Evolutionary conservation across 306 rosid species (phyloP).

Genomic region (Nissolia schottii): DNA sequence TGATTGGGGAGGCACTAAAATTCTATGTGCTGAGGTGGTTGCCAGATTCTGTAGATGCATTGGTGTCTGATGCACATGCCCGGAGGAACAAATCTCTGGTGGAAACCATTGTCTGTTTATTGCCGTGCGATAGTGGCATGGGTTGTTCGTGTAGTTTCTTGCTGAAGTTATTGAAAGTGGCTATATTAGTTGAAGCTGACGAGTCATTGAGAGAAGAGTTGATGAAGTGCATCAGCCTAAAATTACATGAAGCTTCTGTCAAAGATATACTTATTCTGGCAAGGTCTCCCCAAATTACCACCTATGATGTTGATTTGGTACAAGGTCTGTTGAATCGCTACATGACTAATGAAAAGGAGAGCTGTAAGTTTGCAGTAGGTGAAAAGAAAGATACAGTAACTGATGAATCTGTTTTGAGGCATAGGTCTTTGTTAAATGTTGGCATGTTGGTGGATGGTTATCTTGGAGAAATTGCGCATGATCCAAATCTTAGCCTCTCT

Average conservation of each 20-base stretch:
- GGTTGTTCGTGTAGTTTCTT: conserved; percentile 85
- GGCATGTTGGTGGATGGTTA: conserved; percentile 74
- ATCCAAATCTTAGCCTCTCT: conserved; percentile 54
- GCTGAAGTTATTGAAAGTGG: conserved; percentile 80
- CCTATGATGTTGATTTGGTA: conserved; percentile 66
- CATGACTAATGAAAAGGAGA: conserved; percentile 41
- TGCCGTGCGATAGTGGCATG: conserved; percentile 59
- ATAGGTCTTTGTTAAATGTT: conserved; percentile 56
- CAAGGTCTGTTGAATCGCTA: conserved; percentile 52
- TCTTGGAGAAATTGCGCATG: conserved; percentile 67
- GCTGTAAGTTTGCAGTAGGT: conserved; percentile 19
- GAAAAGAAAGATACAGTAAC: conserved; percentile 55
- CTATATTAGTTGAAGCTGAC: conserved; percentile 73
- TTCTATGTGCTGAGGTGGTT: conserved; percentile 80
- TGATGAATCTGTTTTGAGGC: conserved; percentile 42
- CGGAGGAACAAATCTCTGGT: conserved; percentile 72
- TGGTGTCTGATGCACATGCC: conserved; percentile 72
- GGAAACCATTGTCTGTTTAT: conserved; percentile 76
- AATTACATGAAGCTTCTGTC: conserved; percentile 76
- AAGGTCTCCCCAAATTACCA: conserved; percentile 57
- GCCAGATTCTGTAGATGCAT: conserved; percentile 81
- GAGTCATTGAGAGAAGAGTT: conserved; percentile 55
- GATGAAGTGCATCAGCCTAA: conserved; percentile 55
- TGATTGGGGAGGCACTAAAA: conserved; percentile 93
- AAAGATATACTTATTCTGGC: conserved; percentile 78